A percentile compares a stretch with the other conserved stretches of the same genome.
Conservation (phyloP, 2,329 filamentous ascomycete genomes). For the Penicillium polonicum region DNA sequence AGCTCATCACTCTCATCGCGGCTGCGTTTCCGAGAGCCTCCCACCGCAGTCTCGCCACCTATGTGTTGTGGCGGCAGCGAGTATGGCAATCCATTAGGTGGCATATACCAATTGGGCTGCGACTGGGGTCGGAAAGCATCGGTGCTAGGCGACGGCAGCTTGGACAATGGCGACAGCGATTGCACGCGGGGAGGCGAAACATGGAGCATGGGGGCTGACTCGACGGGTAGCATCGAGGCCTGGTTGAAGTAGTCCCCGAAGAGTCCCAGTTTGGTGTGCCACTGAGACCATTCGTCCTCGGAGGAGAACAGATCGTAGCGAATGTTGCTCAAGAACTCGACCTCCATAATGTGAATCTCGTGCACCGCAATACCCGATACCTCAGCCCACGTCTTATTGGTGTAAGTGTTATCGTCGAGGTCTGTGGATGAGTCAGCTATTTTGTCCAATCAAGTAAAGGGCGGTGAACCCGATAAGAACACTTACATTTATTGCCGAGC, state of each 20-base stretch:
- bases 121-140: constrained; percentile 30
- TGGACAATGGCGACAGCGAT: constrained; percentile 35
- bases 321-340: constrained; percentile 99
- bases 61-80: constrained; percentile 24
- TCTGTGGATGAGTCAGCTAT: constrained; percentile 52
- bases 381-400: constrained; percentile 99
- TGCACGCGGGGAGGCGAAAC: constrained; percentile 37
- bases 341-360: constrained; percentile 98
- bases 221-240: constrained; percentile 53
- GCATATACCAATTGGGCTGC: constrained; percentile 30
- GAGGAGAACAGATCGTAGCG: constrained; percentile 89
- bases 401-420: constrained; percentile 97
- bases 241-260: constrained; percentile 82
- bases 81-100: constrained; percentile 27
- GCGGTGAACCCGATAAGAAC: constrained; percentile 24
- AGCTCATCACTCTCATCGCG: constrained; percentile 56
- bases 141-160: constrained; percentile 41
- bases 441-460: neutral
- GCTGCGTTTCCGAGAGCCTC: constrained; percentile 56
- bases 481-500: constrained; percentile 92
- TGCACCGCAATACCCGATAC: constrained; percentile 90
- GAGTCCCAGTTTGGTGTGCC: constrained; percentile 77
- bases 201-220: constrained; percentile 34
- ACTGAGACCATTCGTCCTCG: constrained; percentile 79
- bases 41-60: constrained; percentile 18